phyloP scores from a whole-genome alignment of 192 early-diverging fungal genomes.

The Backusella psychrophila region DNA sequence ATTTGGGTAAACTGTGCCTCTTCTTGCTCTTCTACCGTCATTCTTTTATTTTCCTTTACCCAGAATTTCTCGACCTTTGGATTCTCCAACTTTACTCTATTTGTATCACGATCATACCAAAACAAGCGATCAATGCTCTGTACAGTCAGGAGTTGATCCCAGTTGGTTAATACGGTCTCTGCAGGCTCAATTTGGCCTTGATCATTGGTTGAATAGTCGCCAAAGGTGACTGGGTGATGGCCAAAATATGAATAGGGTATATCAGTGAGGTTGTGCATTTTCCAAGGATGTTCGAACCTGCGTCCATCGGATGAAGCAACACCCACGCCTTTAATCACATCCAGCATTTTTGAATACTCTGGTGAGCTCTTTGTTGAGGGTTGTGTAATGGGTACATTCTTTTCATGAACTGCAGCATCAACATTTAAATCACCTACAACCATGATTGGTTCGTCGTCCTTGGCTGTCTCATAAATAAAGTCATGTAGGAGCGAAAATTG shows the following conservation, averaged over 20 bases:
- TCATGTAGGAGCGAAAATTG: conserved; percentile 68
- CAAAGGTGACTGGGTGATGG: conserved; percentile 79
- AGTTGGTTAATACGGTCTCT: conserved; percentile 62
- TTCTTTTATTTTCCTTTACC: conserved; percentile 24
- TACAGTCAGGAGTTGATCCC: conserved; percentile 42
- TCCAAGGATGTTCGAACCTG: conserved; percentile 10
- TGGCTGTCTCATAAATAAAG: conserved; percentile 58
- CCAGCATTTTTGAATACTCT: conserved; percentile 60
- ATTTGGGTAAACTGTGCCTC: conserved; percentile 34
- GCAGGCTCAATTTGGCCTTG: conserved; percentile 43
- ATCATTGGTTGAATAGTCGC: conserved; percentile 54
- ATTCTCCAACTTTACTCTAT: background rate
- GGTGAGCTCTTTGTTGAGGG: conserved; percentile 39
- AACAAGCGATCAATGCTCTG: conserved; percentile 37
- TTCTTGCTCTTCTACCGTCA: conserved; percentile 20
- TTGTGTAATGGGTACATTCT: conserved; percentile 13
- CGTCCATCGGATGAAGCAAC: conserved; percentile 7
- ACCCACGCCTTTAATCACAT: conserved; percentile 45
- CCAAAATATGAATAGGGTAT: conserved; percentile 54
- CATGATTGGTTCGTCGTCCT: conserved; percentile 31
- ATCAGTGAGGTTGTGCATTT: conserved; percentile 36
- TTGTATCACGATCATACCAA: conserved; percentile 11
- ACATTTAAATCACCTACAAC: conserved; percentile 62
- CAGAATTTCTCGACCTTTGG: conserved; percentile 25
- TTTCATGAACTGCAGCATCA: conserved; percentile 46